Percentiles rank a stretch among this genome's conserved stretches.
Evolutionary conservation across 2,329 filamentous ascomycete species (phyloP).

Genomic region (Chrysoporthe austroafricana): DNA sequence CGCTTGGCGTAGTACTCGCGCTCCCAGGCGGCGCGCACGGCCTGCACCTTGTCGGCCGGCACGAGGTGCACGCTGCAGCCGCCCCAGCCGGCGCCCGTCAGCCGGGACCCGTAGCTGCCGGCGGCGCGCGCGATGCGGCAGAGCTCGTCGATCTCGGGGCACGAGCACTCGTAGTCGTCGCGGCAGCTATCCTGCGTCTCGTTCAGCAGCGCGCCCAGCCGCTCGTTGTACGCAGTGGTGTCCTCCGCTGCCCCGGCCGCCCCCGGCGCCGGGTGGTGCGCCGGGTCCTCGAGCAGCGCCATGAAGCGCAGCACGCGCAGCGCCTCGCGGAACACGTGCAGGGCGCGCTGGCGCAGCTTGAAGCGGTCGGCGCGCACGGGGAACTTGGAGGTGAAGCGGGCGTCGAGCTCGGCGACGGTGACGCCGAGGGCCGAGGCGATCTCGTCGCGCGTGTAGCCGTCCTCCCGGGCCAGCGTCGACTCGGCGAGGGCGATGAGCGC

Average conservation of each 20-base stretch:
- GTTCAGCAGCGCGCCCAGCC: slow-evolving; percentile 84
- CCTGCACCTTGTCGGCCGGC: slow-evolving; percentile 78
- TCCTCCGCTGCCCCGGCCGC: slow-evolving; percentile 55
- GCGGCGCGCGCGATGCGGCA: slow-evolving; percentile 78
- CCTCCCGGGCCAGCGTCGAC: slow-evolving; percentile 72
- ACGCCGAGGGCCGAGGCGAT: slow-evolving; percentile 74
- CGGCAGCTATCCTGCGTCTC: slow-evolving; percentile 87
- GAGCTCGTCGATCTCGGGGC: slow-evolving; percentile 87
- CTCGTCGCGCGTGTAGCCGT: slow-evolving; percentile 88
- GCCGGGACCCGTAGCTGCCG: slow-evolving; percentile 80
- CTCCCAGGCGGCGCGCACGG: slow-evolving; percentile 76
- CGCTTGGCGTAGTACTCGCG: slow-evolving; percentile 80
- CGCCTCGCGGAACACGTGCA: slow-evolving; percentile 91
- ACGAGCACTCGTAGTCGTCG: slow-evolving; percentile 88
- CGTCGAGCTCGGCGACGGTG: slow-evolving; percentile 71
- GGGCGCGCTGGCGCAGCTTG: slow-evolving; percentile 82
- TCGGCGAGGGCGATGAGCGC: slow-evolving; percentile 72
- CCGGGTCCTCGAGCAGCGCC: slow-evolving; percentile 66
- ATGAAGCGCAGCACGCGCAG: slow-evolving; percentile 84
- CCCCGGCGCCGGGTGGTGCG: slow-evolving; percentile 39
- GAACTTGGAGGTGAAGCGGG: slow-evolving; percentile 83
- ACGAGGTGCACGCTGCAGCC: slow-evolving; percentile 95
- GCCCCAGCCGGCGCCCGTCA: slow-evolving; percentile 96
- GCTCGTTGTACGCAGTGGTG: slow-evolving; percentile 63
- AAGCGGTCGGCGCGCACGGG: slow-evolving; percentile 87